Evolutionary conservation across 257 asterid species (phyloP).

Genomic region (Forsythia viridissima): DNA sequence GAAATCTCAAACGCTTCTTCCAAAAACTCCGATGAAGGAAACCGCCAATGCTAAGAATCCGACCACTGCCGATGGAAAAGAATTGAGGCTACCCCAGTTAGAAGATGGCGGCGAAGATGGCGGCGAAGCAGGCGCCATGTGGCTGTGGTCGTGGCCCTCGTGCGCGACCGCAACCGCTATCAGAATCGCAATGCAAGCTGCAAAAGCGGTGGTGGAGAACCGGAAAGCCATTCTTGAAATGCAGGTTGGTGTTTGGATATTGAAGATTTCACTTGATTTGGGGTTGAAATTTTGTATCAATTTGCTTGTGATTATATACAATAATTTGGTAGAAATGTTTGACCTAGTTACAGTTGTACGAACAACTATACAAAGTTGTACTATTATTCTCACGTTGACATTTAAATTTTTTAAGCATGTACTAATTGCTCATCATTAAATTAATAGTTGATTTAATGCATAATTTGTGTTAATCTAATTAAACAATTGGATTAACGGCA

Average conservation of each 20-base stretch:
- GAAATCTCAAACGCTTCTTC: slow-evolving; percentile 35
- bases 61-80: slow-evolving; percentile 30
- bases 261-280: background rate
- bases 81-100: slow-evolving; percentile 15
- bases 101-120: background rate
- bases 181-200: slow-evolving; percentile 27
- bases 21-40: slow-evolving; percentile 34
- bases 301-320: slow-evolving; percentile 8
- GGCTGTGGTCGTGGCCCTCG: slow-evolving; percentile 38
- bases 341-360: slow-evolving; percentile 21
- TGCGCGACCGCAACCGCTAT: slow-evolving; percentile 31
- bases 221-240: slow-evolving; percentile 24
- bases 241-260: background rate
- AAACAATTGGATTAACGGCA: background rate
- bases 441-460: background rate
- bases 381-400: slow-evolving; percentile 22
- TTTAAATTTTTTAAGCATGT: background rate
- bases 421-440: background rate
- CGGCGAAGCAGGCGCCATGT: slow-evolving; percentile 15
- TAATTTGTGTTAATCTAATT: background rate
- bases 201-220: slow-evolving; percentile 8
- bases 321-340: background rate
- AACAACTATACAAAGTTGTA: slow-evolving; percentile 22
- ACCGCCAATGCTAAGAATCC: slow-evolving; percentile 32
- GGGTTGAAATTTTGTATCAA: background rate